phyloP scores from a whole-genome alignment of 2,329 filamentous ascomycete species.

The Elsinoe arachidis region DNA sequence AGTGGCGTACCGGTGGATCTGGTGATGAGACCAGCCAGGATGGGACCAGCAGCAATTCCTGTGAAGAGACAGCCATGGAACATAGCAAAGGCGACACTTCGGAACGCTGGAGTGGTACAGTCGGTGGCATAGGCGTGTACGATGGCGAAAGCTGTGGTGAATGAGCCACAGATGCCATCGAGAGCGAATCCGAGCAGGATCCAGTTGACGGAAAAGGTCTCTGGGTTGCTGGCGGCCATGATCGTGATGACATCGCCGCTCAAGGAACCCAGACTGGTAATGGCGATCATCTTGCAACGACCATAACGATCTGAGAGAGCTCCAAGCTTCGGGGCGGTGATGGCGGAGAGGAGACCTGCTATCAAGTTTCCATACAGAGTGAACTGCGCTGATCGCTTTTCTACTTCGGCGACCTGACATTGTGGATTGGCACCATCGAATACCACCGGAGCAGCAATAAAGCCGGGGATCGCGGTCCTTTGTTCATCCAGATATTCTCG shows the following conservation, averaged over 20 bases:
- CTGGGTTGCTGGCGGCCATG: conserved; percentile 65
- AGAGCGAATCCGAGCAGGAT: conserved; percentile 66
- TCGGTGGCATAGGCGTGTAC: conserved; percentile 84
- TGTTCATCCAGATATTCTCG: conserved; percentile 69
- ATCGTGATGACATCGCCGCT: conserved; percentile 68
- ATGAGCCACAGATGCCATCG: conserved; percentile 81
- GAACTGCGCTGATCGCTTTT: conserved; percentile 68
- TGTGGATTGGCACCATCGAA: conserved; percentile 63
- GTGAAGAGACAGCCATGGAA: conserved; percentile 82
- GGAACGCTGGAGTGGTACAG: conserved; percentile 69
- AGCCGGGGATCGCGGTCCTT: conserved; percentile 48
- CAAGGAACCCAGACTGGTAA: conserved; percentile 68
- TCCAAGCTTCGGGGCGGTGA: conserved; percentile 75
- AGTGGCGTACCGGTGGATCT: conserved; percentile 65
- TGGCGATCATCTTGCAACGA: conserved; percentile 61
- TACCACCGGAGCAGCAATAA: conserved; percentile 54
- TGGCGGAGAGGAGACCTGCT: conserved; percentile 66
- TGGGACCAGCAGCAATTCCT: conserved; percentile 80
- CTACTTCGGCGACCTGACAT: conserved; percentile 71
- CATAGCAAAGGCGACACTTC: conserved; percentile 78
- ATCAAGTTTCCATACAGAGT: conserved; percentile 66
- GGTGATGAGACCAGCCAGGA: conserved; percentile 72
- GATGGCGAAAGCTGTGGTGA: conserved; percentile 71
- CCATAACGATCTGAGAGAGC: conserved; percentile 81
- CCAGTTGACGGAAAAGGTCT: conserved; percentile 65